Base-by-base conservation (phyloP, 1,284 basidiomycete genomes). In the Termitomyces sp. region DNA sequence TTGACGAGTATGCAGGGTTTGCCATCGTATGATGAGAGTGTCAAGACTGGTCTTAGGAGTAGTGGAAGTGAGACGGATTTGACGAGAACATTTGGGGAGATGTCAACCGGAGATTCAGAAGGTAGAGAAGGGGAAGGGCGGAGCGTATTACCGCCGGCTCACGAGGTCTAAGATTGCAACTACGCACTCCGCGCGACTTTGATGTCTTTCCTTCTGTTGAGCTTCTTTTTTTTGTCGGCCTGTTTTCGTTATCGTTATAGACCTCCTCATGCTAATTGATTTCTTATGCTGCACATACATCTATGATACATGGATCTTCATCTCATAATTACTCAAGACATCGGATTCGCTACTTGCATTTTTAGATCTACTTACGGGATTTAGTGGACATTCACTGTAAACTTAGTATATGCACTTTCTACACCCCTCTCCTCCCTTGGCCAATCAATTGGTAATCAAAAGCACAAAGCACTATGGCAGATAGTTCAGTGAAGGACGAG, bases 21-120 rank as follows among this genome's bases (percentile, higher is more conserved):
- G 61, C 92, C 92, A 56, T 88, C 85, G 49, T 95, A 95, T 62
- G 89, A 90, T 62, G 90, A 90, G 60, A 65, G 68, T 3, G 62
- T 68, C 48, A 54, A 56, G 49, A 44, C 54, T 30, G 33, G 42
- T 31, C 33, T 55, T 26, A 41, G 15, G 17, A 41, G 41, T 19
- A 50, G 13, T 12, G n/a, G n/a, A 19, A 41, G 26, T 34, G 54
- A 58, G 8, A 40, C 21, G 26, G 58, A 56, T 48, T 3, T 60
- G 31, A 24, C 51, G 45, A 52, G 45, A 44, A 43, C 55, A 47
- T 52, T 55, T 8, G 51, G 41, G n/a, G 36, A 43, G 41, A 44
- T 57, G 54, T 17, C n/a, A 10, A 24, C 24, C 15, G 24, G 5
- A n/a, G 40, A 13, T 21, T 42, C 19, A 21, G 39, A 42, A 10